A percentile compares a stretch with the other conserved stretches of the same genome.
These are phyloP conservation scores for Anisodus acutangulus DNA, from an alignment of 257 asterid species.

Conservation along the genomic window DNA sequence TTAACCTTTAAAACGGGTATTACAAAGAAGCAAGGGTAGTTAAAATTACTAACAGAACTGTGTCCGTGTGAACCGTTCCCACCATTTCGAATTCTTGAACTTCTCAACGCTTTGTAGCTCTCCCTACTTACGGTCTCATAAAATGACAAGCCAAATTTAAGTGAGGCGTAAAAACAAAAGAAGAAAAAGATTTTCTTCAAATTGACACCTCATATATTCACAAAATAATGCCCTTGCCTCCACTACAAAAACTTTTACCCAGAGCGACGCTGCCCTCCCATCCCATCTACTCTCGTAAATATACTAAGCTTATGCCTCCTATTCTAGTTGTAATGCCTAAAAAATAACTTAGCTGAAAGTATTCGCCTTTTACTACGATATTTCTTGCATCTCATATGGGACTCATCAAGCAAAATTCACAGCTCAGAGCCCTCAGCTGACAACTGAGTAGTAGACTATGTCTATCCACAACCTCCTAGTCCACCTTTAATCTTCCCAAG, in stretches of 20 bases:
- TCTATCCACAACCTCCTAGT: background rate
- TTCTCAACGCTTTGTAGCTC: background rate
- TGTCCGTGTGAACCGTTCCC: too few species aligned
- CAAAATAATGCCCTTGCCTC: constrained; percentile 57
- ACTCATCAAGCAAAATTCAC: background rate
- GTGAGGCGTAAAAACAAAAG: background rate
- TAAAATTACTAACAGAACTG: background rate
- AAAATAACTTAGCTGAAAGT: background rate
- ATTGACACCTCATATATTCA: constrained; percentile 56
- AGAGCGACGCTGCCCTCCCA: constrained; percentile 28
- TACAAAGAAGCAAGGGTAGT: background rate
- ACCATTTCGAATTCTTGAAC: background rate
- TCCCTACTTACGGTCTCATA: background rate
- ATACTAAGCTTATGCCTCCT: constrained; percentile 19
- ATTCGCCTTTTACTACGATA: background rate
- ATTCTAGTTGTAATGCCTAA: constrained; percentile 13
- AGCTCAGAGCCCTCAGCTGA: background rate
- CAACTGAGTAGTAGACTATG: background rate
- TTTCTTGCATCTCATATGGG: constrained; percentile 26
- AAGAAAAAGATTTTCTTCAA: constrained; percentile 32
- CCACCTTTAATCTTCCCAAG: constrained; percentile 1
- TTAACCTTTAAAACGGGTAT: background rate
- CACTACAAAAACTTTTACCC: constrained; percentile 60
- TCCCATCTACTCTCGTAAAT: constrained; percentile 14
- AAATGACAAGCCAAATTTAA: constrained; percentile 2